Evolutionary conservation across 495 filamentous ascomycete species (phyloP).

Genomic region (Penicillium lividum): DNA sequence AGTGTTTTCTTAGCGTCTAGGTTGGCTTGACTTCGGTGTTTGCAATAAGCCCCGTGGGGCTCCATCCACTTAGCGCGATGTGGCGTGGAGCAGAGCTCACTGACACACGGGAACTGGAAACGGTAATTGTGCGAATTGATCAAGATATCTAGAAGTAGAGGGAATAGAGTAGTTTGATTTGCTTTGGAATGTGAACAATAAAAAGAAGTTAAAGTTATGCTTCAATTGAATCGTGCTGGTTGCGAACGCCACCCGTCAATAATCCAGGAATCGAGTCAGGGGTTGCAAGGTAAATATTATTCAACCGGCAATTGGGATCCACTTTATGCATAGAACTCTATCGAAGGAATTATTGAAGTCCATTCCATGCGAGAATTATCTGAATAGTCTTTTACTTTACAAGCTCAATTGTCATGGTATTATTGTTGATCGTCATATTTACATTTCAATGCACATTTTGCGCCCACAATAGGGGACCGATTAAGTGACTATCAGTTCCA

Average conservation of each 20-base stretch:
- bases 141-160: too few species aligned
- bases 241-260: background rate
- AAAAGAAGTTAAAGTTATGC: background rate
- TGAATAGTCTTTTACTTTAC: too few species aligned
- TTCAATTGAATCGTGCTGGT: background rate
- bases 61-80: slow-evolving; percentile 17
- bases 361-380: too few species aligned
- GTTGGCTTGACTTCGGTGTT: slow-evolving; percentile 11
- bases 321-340: background rate
- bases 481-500: background rate
- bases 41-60: slow-evolving; percentile 8
- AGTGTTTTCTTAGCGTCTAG: background rate
- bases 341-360: background rate
- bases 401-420: background rate
- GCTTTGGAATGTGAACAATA: background rate
- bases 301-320: background rate
- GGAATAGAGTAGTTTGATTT: background rate
- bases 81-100: slow-evolving; percentile 3
- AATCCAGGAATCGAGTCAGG: background rate
- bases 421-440: background rate
- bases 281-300: background rate
- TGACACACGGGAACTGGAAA: slow-evolving; percentile 11
- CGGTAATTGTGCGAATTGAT: background rate
- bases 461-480: background rate
- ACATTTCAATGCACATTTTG: background rate